Evolutionary conservation across 257 asterid species (phyloP), one percentile per base, ranked within the genome.

Genomic region (Echites panduratus): DNA sequence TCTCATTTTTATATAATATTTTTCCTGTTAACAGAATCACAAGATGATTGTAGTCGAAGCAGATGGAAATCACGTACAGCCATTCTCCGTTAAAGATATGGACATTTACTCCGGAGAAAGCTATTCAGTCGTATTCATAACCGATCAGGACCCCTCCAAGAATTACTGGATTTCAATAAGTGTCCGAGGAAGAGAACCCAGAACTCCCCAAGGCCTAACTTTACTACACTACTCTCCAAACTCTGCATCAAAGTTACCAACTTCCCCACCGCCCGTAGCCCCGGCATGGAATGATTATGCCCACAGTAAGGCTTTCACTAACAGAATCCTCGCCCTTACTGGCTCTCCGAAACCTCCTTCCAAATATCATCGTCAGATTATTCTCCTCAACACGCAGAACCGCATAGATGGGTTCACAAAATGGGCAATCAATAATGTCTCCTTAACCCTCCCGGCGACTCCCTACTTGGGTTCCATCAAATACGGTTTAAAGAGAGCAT

Each of bases 41-140:
- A 90, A 86, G 77, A 75, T 93, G 82, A 57, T 63, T 67, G 85
- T 93, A 53, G 97, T 87, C 10, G 98, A 89, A 86, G 96, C 93
- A 5, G 98, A 90, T 62, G 98, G 98, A 71, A 90, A 93, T 80
- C 87, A 93, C 22, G 74, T 89, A 5, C 70, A 80, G 50, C 97
- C 97, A 44, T 87, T 90, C 66, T 5, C 82, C 0, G 95, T 84
- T 27, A 79, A 86, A 12, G 84, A 86, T 47, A 77, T 93, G 70
- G 96, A 93, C 86, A 85, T 93, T 29, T 85, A 93, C 84, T 89
- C 96, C 0, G 97, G 98, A 13, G 95, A 90, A 76, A 87, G 91
- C 82, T 92, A 92, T 27, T 92, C 96, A 8, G 76, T 87, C 45
- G 82, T 92, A 4, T 81, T 90, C 78, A 87, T 83, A 13, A 85